Evolutionary conservation across 2,329 filamentous ascomycete species (phyloP).

Genomic region (Blumeria graminis): DNA sequence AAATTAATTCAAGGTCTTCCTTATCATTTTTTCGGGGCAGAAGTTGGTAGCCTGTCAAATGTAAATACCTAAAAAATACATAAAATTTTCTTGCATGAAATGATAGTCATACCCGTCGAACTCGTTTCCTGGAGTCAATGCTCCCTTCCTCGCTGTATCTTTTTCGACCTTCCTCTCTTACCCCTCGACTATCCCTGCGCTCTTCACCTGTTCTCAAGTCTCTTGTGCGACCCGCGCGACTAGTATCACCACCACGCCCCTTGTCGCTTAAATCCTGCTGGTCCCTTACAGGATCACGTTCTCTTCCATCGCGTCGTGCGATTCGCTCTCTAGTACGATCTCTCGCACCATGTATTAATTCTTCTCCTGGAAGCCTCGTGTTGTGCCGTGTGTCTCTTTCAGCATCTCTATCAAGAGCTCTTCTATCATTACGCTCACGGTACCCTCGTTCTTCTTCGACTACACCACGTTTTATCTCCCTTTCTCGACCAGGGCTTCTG

Average conservation of each 20-base stretch:
- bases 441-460: constrained; percentile 13
- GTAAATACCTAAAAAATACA: background rate
- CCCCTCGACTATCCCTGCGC: constrained; percentile 10
- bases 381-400: constrained; percentile 4
- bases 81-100: background rate
- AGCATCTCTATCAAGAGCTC: constrained; percentile 8
- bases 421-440: constrained; percentile 10
- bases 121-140: constrained; percentile 12
- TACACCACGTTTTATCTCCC: constrained; percentile 11
- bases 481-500: constrained; percentile 10
- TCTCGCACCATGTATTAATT: constrained; percentile 4
- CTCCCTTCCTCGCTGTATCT: constrained; percentile 12
- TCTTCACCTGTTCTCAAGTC: constrained; percentile 7
- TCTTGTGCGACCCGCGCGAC: constrained; percentile 6
- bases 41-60: no score
- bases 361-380: constrained; percentile 4
- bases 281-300: constrained; percentile 5
- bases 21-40: no score
- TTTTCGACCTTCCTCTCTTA: constrained; percentile 12
- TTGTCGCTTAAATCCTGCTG: constrained; percentile 5
- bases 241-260: constrained; percentile 8
- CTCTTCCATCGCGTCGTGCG: constrained; percentile 8
- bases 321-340: constrained; percentile 10
- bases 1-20: no score
- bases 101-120: constrained; percentile 2